A percentile compares a stretch with the other conserved stretches of the same genome.
These are phyloP conservation scores for Rhodamnia argentea DNA, from an alignment of 345 rosid species.

Conservation along the genomic window DNA sequence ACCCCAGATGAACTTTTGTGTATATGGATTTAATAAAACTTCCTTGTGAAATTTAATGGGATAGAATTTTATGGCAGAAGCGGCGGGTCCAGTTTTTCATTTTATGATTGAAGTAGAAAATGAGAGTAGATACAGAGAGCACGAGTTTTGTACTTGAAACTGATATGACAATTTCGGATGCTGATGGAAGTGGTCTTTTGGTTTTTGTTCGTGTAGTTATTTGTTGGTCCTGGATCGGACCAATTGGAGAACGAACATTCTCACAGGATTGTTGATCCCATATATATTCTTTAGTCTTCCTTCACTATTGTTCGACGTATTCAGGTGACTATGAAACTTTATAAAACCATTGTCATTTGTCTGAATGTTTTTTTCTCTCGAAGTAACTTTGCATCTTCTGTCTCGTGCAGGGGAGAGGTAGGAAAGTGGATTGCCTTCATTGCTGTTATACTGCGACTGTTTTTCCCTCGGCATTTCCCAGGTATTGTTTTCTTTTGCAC, in stretches of 20 bases:
- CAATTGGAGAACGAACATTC: slow-evolving; percentile 88
- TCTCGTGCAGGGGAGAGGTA: slow-evolving; percentile 62
- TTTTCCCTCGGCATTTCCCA: slow-evolving; percentile 75
- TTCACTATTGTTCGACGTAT: slow-evolving; percentile 42
- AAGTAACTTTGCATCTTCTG: neutral
- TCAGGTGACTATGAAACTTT: slow-evolving; percentile 35
- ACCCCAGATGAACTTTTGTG: neutral
- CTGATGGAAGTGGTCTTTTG: neutral
- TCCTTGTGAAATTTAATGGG: neutral
- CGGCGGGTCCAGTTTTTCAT: neutral
- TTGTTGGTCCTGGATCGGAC: slow-evolving; percentile 88
- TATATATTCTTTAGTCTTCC: slow-evolving; percentile 93
- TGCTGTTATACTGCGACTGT: slow-evolving; percentile 61
- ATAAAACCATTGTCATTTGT: neutral
- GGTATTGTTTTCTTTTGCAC: slow-evolving; percentile 21
- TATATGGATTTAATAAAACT: neutral
- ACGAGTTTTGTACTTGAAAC: neutral
- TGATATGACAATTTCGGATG: neutral
- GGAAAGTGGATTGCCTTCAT: slow-evolving; percentile 91
- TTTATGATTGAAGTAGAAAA: neutral
- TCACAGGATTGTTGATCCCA: slow-evolving; percentile 82
- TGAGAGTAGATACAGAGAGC: neutral
- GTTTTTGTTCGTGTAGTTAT: slow-evolving; percentile 37
- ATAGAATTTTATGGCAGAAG: neutral
- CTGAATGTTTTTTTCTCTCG: neutral